phyloP scores from a whole-genome alignment of 441 rosid genomes.

The Aquilaria agallochum region DNA sequence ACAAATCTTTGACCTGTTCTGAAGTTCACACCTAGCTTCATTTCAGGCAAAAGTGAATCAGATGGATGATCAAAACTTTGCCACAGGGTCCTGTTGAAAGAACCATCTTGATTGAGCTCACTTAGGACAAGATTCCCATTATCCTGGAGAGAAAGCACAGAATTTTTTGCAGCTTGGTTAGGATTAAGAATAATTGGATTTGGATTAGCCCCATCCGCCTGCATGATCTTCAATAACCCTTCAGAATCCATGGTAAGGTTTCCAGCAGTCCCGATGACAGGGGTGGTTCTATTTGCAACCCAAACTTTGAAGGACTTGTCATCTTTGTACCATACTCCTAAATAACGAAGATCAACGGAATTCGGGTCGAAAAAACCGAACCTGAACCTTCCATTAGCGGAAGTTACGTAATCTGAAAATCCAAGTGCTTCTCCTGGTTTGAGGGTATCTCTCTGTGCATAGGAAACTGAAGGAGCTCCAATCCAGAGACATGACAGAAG shows the following conservation, averaged over 20 bases:
- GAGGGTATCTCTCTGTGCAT: conserved; percentile 7
- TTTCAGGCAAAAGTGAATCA: conserved; percentile 29
- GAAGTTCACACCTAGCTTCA: conserved; percentile 29
- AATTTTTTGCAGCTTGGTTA: not conserved
- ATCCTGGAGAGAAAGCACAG: conserved; percentile 5
- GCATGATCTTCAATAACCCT: conserved; percentile 22
- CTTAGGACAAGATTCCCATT: conserved; percentile 3
- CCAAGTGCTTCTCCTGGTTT: not conserved
- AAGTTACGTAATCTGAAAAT: not conserved
- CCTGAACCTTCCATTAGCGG: conserved; percentile 12
- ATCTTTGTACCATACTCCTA: conserved; percentile 17
- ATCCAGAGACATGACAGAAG: not conserved
- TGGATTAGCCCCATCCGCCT: not conserved
- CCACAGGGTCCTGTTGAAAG: conserved; percentile 21
- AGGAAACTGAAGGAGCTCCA: not conserved
- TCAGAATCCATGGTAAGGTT: conserved; percentile 14
- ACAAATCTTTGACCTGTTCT: conserved; percentile 8
- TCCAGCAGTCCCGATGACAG: conserved; percentile 14
- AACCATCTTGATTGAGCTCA: not conserved
- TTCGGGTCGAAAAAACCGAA: conserved; percentile 8
- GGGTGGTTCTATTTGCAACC: conserved; percentile 27
- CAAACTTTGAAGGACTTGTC: conserved; percentile 10
- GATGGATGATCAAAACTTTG: conserved; percentile 40
- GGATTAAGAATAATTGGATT: conserved; percentile 2
- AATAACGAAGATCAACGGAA: not conserved